Evolutionary conservation across 176 grass and related monocot species (phyloP).

Genomic region (Elymus sibiricus): DNA sequence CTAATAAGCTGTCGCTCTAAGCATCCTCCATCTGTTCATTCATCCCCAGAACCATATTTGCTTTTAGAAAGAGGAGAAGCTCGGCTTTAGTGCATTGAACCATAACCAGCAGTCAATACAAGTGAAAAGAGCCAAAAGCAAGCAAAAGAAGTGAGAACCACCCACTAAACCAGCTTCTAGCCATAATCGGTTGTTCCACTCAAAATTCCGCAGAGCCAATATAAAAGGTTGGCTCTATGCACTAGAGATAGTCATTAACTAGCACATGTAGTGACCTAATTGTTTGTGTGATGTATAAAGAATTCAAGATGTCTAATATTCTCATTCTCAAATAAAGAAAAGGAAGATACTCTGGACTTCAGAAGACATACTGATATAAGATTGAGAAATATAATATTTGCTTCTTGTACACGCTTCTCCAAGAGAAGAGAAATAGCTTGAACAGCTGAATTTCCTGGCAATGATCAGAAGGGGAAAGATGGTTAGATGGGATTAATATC

Average conservation of each 20-base stretch:
- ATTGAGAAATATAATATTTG: constrained; percentile 43
- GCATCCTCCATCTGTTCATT: background rate
- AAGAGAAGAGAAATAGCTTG: constrained; percentile 85
- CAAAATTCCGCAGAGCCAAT: background rate
- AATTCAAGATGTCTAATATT: background rate
- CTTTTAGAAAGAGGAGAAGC: background rate
- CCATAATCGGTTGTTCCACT: background rate
- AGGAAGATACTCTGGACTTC: background rate
- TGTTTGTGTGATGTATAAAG: background rate
- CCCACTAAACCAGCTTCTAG: background rate
- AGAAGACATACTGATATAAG: constrained; percentile 76
- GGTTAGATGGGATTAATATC: background rate
- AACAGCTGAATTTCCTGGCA: constrained; percentile 83
- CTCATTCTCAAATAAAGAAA: background rate
- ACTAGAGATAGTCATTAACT: constrained; percentile 10
- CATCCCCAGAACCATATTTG: background rate
- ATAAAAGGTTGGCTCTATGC: background rate
- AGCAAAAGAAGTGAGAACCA: background rate
- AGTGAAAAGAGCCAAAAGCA: background rate
- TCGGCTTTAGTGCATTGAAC: background rate
- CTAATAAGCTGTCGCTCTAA: background rate
- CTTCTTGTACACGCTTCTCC: constrained; percentile 81
- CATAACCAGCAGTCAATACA: background rate
- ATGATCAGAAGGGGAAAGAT: constrained; percentile 12
- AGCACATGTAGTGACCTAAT: background rate